phyloP scores from a whole-genome alignment of 2,329 filamentous ascomycete species.

The Pseudocercospora cruenta region DNA sequence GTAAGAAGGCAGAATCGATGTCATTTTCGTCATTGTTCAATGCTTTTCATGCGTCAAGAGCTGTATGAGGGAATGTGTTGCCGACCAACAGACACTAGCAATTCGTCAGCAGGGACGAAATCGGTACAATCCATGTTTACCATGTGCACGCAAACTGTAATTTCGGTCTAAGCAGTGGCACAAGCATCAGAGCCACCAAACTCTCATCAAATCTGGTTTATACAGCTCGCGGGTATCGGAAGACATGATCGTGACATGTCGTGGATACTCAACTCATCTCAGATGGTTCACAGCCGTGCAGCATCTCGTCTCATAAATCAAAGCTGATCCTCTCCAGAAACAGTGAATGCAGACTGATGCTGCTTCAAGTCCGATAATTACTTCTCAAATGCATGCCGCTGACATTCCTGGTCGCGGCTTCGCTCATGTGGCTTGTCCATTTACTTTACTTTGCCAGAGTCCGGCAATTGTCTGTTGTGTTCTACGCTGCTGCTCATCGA shows the following conservation, averaged over 20 bases:
- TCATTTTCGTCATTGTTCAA: not conserved
- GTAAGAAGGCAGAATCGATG: not conserved
- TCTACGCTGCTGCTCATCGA: constrained; percentile 61
- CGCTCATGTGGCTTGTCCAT: constrained; percentile 20
- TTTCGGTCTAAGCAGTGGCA: not conserved
- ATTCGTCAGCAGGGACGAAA: not conserved
- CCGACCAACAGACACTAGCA: not conserved
- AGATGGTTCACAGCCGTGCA: not conserved
- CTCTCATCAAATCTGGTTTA: constrained; percentile 1
- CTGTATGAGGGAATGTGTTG: not conserved
- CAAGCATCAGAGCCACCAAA: not conserved
- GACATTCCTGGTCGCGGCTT: not conserved
- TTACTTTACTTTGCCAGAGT: constrained; percentile 51
- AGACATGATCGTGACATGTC: not conserved
- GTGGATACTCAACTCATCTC: not conserved
- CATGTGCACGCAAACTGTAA: constrained; percentile 1
- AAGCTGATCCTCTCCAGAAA: not conserved
- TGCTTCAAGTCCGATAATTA: not conserved
- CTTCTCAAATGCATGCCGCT: not conserved
- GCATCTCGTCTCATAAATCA: not conserved
- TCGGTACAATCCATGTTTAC: not conserved
- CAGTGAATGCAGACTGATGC: not conserved
- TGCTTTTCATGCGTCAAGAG: not conserved
- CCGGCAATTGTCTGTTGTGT: constrained; percentile 63
- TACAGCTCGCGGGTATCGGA: not conserved